Evolutionary conservation across 345 rosid species (phyloP), one percentile per base, ranked within the genome.

Genomic region (Hirschfeldia incana): DNA sequence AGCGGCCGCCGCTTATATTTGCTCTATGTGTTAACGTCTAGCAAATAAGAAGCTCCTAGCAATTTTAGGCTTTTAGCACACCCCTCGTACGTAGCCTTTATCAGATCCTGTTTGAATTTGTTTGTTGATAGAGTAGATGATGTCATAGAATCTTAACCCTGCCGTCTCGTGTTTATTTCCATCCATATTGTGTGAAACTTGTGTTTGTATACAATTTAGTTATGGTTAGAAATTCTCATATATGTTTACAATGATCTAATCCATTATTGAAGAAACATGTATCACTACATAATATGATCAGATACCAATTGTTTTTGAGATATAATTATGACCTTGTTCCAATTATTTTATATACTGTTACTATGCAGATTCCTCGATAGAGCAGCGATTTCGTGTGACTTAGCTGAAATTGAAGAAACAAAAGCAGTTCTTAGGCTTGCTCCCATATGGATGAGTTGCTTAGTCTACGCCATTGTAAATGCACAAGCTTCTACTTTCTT

Each of bases 401-500:
- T 82, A 69, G 76, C 33, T 8, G 87, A 85, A 69, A 79, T 88
- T 69, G 88, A 87, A 75, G 88, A 87, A 70, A 85, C 85, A 42
- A 88, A 85, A 81, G 70, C 86, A 1, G 63, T 78, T 26, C 72
- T 85, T 6, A 78, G 83, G 79, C 86, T 85, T 58, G 73, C 70
- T 58, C 90, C 90, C 21, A 85, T 88, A 67, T 85, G 92, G 90
- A 61, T 78, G 39, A 73, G 88, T 34, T 46, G 85, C 78, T 70
- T 88, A 78, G 67, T 78, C 3, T 88, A 79, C 69, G 86, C 86
- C 6, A 74, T 87, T 63, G 86, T 85, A 37, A 70, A 16, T 49
- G 87, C 86, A 65, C 92, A 88, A 63, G 60, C 86, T 7, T 30
- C 83, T 16, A 73, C 90, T 49, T 85, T 88, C 73, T 88, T 87